Percentiles rank a stretch among this genome's conserved stretches.
These are phyloP conservation scores for Bjerkandera adusta DNA, from an alignment of 1,284 basidiomycete genomes.

Conservation along the genomic window DNA sequence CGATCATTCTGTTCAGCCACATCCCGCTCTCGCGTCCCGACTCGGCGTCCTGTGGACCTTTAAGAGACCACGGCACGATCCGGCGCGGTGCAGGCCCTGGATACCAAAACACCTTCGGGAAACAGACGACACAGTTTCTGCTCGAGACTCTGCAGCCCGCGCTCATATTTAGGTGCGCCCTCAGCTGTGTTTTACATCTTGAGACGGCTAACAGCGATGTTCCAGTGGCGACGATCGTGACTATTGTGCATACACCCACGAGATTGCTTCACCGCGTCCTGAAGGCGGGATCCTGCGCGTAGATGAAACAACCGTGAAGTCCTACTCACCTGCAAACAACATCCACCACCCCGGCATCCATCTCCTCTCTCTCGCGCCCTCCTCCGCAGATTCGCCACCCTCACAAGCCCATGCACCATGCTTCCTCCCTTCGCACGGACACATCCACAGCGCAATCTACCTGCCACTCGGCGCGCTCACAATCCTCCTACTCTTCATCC, in stretches of 20 bases:
- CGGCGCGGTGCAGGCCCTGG: constrained; percentile 74
- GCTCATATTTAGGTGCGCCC: constrained; percentile 67
- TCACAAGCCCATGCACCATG: constrained; percentile 44
- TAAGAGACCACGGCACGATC: constrained; percentile 73
- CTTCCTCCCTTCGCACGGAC: constrained; percentile 52
- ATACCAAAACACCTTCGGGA: constrained; percentile 80
- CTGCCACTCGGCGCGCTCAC: constrained; percentile 40
- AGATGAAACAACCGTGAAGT: constrained; percentile 74
- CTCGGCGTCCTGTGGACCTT: constrained; percentile 68
- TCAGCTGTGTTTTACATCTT: background rate
- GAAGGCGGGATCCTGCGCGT: constrained; percentile 21
- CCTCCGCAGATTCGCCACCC: constrained; percentile 23
- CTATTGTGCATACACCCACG: constrained; percentile 66
- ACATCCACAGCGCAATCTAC: constrained; percentile 48
- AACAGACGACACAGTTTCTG: constrained; percentile 70
- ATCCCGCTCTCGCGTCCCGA: constrained; percentile 79
- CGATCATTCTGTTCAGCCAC: constrained; percentile 74
- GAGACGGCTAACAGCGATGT: constrained; percentile 7
- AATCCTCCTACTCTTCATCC: constrained; percentile 25
- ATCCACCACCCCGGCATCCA: constrained; percentile 83
- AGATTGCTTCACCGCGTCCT: background rate
- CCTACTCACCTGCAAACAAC: constrained; percentile 79
- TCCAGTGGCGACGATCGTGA: constrained; percentile 86
- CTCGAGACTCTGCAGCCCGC: constrained; percentile 64
- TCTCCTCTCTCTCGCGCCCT: constrained; percentile 69